phyloP scores from a whole-genome alignment of 1,284 basidiomycete species.

The Microbotryum violaceum region DNA sequence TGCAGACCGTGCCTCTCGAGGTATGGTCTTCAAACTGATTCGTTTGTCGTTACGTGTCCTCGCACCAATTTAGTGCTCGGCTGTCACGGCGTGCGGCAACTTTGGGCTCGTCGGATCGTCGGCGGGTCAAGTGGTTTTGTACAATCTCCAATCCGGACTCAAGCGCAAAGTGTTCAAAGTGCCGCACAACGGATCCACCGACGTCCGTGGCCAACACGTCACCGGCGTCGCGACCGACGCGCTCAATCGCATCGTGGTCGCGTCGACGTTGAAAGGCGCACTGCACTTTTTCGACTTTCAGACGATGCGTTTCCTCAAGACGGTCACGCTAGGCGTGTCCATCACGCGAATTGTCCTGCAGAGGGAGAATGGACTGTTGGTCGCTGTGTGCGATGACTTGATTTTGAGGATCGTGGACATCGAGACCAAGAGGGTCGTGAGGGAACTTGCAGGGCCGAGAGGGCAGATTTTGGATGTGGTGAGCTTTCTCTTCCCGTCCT shows the following conservation, averaged over 20 bases:
- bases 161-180: constrained; percentile 64
- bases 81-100: constrained; percentile 91
- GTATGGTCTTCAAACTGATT: not conserved
- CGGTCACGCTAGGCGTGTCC: constrained; percentile 59
- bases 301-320: constrained; percentile 62
- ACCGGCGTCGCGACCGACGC: constrained; percentile 81
- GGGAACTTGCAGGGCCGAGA: constrained; percentile 74
- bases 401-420: constrained; percentile 80
- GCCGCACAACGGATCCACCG: constrained; percentile 18
- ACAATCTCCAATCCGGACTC: constrained; percentile 94
- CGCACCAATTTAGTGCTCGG: constrained; percentile 55
- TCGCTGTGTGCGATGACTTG: constrained; percentile 76
- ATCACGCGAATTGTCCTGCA: constrained; percentile 69
- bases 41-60: too few species aligned
- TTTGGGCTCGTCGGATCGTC: constrained; percentile 81
- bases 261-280: constrained; percentile 77
- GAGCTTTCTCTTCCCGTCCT: constrained; percentile 36
- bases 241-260: constrained; percentile 72
- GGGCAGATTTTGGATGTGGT: constrained; percentile 77
- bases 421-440: constrained; percentile 76
- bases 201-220: constrained; percentile 50
- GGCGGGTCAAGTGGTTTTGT: constrained; percentile 68
- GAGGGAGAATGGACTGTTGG: constrained; percentile 77
- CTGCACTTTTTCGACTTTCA: constrained; percentile 92
- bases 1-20: too few species aligned